Evolutionary conservation across 1,139 yeast species (phyloP).

Genomic region (Hyphopichia khmerensis): DNA sequence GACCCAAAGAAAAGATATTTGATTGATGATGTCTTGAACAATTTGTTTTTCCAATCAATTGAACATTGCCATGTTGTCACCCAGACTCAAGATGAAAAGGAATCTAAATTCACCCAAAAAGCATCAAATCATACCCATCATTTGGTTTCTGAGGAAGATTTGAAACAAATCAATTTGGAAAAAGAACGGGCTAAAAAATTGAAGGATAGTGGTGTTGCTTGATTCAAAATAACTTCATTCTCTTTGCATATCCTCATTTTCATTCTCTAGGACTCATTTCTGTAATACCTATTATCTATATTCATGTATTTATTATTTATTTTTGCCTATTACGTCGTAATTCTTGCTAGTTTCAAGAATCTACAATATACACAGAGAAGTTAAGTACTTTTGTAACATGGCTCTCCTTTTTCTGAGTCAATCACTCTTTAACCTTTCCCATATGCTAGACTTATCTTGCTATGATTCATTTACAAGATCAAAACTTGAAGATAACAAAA

Average conservation of each 20-base stretch:
- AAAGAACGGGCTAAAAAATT: slow-evolving; percentile 30
- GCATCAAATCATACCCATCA: slow-evolving; percentile 52
- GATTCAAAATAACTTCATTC: neutral
- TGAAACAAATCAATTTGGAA: slow-evolving; percentile 41
- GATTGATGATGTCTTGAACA: slow-evolving; percentile 30
- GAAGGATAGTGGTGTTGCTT: slow-evolving; percentile 13
- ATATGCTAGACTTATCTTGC: too few species aligned
- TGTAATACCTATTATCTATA: neutral
- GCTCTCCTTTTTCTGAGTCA: too few species aligned
- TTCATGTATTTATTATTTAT: neutral
- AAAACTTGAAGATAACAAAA: too few species aligned
- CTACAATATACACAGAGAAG: too few species aligned
- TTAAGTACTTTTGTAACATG: too few species aligned
- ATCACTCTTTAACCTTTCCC: too few species aligned
- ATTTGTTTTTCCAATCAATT: slow-evolving; percentile 28
- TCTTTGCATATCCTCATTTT: too few species aligned
- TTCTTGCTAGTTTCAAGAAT: too few species aligned
- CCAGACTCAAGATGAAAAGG: slow-evolving; percentile 8
- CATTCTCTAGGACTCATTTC: too few species aligned
- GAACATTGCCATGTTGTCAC: slow-evolving; percentile 22
- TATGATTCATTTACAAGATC: too few species aligned
- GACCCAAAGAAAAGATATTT: slow-evolving; percentile 27
- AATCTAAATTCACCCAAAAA: slow-evolving; percentile 5
- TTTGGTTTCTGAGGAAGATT: slow-evolving; percentile 55
- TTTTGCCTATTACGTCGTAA: neutral